phyloP scores from a whole-genome alignment of 176 grass and related monocot genomes.

The Rhynchospora breviuscula region DNA sequence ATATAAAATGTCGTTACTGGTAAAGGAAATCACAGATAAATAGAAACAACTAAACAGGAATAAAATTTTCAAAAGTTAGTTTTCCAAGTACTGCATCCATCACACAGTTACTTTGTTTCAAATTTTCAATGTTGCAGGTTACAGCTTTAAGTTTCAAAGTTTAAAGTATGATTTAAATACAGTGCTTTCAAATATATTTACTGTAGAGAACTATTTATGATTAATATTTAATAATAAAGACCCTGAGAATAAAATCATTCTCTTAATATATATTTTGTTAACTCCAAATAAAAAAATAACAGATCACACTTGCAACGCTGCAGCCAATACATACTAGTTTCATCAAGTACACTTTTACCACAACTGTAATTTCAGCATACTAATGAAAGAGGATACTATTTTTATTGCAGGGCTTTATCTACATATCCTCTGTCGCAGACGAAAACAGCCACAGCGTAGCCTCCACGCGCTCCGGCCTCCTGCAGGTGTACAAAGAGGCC shows the following conservation, averaged over 20 bases:
- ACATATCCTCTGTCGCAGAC: conserved; percentile 80
- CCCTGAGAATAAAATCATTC: neutral
- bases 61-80: neutral
- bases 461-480: conserved; percentile 57
- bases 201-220: neutral
- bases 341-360: neutral
- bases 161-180: neutral
- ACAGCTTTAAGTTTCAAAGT: too few relatives aligned
- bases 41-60: neutral
- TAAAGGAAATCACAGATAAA: neutral
- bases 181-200: neutral
- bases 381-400: neutral
- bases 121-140: too few relatives aligned
- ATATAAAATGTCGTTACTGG: neutral
- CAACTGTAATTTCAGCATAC: neutral
- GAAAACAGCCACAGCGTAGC: conserved; percentile 55
- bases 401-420: conserved; percentile 56
- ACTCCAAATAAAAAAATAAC: too few relatives aligned
- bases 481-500: conserved; percentile 54
- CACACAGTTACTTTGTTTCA: neutral
- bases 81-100: neutral
- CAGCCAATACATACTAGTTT: neutral
- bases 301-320: too few relatives aligned
- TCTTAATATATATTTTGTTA: neutral
- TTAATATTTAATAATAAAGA: neutral